Base-by-base conservation (phyloP, 192 early-diverging fungal species). In the Umbelopsis sp. region DNA sequence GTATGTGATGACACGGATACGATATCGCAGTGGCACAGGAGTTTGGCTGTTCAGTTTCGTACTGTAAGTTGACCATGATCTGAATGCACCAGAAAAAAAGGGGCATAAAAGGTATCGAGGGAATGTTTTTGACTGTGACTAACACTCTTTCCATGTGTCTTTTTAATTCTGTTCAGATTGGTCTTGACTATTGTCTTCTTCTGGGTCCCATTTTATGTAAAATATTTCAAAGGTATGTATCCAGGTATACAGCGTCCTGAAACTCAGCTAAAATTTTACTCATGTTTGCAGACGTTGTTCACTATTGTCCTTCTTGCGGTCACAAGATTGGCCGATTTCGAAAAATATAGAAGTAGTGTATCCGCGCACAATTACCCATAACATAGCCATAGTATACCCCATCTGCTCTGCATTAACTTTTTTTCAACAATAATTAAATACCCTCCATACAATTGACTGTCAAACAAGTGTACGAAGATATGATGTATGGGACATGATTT, bases 171-270 rank as follows among this genome's bases (percentile, higher is more conserved):
- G 3, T 16, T 2, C 16, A 61, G 55, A 61, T 25, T 61, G 10
- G 55, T 61, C 30, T 35, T 61, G 11, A 61, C 55, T 12, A 61
- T 61, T 35, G 55, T 61, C 15, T 61, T 61, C 55, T 61, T 61
- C 30, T 61, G 55, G 55, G 18, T 61, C 18, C 55, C 55, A 12
- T 61, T 61, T n/a, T 61, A 61, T 61, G 55, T 61, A 61, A 61
- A 61, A 61, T 61, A 61, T 35, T 61, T 61, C 33, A 61, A 61
- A 61, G 55, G 55, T 61, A 41, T 6, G 6, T 41, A 41, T 41
- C 37, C 37, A 41, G 37, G 37, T 6, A 41, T 41, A 41, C 37
- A 41, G 2, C 1, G 10, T 6, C 37, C 48, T 16, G 12, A 49
- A 21, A 21, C 20, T 61, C 25, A 25, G 27, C 16, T n/a, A 22